Base-by-base conservation (phyloP, 2,329 filamentous ascomycete species). In the Fusarium sp. region DNA sequence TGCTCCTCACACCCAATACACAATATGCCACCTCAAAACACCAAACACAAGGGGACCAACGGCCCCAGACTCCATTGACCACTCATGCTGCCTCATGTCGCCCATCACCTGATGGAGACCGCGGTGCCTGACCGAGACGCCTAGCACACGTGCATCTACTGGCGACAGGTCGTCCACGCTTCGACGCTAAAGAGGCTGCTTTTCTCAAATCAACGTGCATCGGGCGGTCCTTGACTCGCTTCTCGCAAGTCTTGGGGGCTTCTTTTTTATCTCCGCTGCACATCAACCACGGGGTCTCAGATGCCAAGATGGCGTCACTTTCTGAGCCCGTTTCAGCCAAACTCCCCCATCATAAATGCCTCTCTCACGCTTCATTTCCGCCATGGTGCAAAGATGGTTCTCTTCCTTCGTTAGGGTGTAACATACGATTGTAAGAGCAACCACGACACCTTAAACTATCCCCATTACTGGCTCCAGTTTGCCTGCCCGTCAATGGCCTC, bases 101-200 rank as follows among this genome's bases (percentile, higher is more conserved):
- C 8, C 37, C 48, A 43, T 37, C 61, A 64, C 61, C 61, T 54
- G 61, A 64, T 56, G 61, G n/a, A 18, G 45, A n/a, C 43, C 48
- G 48, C 61, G 18, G 61, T 64, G 61, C 61, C 48, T 64, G 60
- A 39, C 60, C 60, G 45, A 63, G 32, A 20, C 57, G 18, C 35
- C 27, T 5, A 30, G 48, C 48, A 75, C 72, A 74, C 52, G 68
- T 74, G 72, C 72, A 75, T 69, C 68, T 74, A 72, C 68, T 74
- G 60, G 45, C 43, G 52, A 68, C 54, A 64, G 60, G 61, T 72
- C 61, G 73, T 64, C 57, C 61, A 32, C 25, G 20, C 50, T 32
- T 56, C 16, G 9, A 41, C 56, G 41, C 37, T 41, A 60, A 60
- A 16, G 37, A 27, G 41, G 43, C 41, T 43, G 39, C 39, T 50